These are phyloP conservation scores for Colletotrichum cordylinicola DNA, from an alignment of 2,329 filamentous ascomycete genomes.

Conservation along the genomic window DNA sequence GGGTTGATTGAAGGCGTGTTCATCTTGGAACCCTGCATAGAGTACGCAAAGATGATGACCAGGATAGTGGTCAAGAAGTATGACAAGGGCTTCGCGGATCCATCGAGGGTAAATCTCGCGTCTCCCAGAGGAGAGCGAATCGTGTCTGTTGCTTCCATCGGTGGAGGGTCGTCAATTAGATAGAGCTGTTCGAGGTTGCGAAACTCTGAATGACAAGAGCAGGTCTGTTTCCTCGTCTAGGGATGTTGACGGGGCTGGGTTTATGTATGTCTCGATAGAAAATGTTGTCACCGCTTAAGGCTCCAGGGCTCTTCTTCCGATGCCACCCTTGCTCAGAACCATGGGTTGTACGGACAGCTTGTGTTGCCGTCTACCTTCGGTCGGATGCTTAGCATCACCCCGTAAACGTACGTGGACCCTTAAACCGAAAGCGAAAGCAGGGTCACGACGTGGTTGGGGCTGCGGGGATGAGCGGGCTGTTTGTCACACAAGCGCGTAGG, in stretches of 20 bases:
- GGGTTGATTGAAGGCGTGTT: background rate
- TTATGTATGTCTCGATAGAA: background rate
- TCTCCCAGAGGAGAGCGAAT: background rate
- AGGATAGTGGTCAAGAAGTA: constrained; percentile 7
- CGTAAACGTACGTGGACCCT: background rate
- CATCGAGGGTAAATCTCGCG: background rate
- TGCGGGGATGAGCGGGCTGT: background rate
- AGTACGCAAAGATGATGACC: background rate
- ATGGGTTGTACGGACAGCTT: background rate
- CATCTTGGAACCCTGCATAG: background rate
- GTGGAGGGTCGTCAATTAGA: background rate
- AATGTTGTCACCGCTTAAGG: background rate
- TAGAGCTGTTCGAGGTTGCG: no score
- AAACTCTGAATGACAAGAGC: background rate
- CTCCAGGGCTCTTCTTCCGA: background rate
- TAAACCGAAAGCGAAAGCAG: background rate
- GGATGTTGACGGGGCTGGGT: background rate
- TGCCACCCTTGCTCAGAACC: background rate
- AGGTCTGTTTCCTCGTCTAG: background rate
- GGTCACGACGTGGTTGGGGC: background rate
- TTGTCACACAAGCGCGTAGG: no score
- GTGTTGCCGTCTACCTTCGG: background rate
- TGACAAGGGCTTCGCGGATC: background rate
- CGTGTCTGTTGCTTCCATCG: background rate
- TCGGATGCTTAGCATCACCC: background rate